These are phyloP conservation scores for Yarrowia osloensis DNA, from an alignment of 805 yeast species.

Conservation along the genomic window DNA sequence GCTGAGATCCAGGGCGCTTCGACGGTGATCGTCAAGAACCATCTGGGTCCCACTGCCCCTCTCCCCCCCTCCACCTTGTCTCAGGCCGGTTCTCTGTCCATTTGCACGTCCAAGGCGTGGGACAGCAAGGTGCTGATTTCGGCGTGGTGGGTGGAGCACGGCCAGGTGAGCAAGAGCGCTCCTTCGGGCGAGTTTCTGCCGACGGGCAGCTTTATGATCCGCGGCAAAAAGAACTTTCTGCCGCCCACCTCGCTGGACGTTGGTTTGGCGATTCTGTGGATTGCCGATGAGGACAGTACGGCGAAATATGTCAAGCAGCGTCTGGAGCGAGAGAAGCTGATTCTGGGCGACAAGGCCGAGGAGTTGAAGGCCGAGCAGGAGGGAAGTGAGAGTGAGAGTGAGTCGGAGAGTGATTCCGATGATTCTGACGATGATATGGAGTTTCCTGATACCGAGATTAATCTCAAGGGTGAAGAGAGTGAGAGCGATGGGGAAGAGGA, in stretches of 20 bases:
- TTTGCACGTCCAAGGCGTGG: conserved; percentile 85
- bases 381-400: neutral
- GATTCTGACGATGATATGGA: conserved; percentile 39
- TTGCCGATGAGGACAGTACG: conserved; percentile 57
- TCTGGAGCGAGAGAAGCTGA: conserved; percentile 33
- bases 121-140: conserved; percentile 77
- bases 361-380: conserved; percentile 36
- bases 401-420: conserved; percentile 30
- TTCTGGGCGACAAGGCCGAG: neutral
- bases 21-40: conserved; percentile 80
- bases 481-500: conserved; percentile 19
- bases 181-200: conserved; percentile 55
- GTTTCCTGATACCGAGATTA: conserved; percentile 39
- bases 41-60: conserved; percentile 47
- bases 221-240: conserved; percentile 56
- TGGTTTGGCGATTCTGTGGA: conserved; percentile 86
- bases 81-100: conserved; percentile 88
- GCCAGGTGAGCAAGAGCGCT: conserved; percentile 62
- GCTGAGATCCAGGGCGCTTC: conserved; percentile 75
- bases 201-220: conserved; percentile 60
- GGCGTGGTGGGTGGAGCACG: conserved; percentile 81
- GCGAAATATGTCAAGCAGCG: conserved; percentile 41
- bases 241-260: conserved; percentile 79
- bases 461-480: conserved; percentile 33
- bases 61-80: conserved; percentile 83